Conservation (phyloP, 2,329 filamentous ascomycete species). For the Lasiodiplodia hormozganensis region DNA sequence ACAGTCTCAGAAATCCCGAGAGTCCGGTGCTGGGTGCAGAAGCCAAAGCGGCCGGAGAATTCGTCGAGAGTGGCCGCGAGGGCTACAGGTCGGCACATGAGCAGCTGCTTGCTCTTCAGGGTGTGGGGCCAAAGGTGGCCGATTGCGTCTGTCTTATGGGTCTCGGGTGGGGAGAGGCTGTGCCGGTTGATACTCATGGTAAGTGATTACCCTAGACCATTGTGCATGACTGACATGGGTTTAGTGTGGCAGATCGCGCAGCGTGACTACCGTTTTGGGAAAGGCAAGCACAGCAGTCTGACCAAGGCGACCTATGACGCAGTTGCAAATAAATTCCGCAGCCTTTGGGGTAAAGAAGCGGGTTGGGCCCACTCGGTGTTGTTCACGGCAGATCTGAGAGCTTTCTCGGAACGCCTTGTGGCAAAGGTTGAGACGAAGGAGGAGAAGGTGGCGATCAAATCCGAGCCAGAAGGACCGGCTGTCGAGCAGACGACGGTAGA, state of each 20-base stretch:
- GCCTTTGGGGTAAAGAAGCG: slow-evolving; percentile 89
- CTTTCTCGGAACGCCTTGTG: slow-evolving; percentile 75
- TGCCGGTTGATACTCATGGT: slow-evolving; percentile 93
- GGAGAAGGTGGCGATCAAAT: slow-evolving; percentile 41
- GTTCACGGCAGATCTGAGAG: slow-evolving; percentile 89
- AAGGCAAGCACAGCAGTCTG: slow-evolving; percentile 80
- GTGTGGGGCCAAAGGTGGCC: slow-evolving; percentile 94
- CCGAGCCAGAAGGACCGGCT: slow-evolving; percentile 26
- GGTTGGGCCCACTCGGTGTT: slow-evolving; percentile 98
- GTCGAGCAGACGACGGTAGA: slow-evolving; percentile 30
- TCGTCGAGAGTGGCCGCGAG: slow-evolving; percentile 59
- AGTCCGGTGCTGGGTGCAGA: slow-evolving; percentile 64
- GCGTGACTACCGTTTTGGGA: slow-evolving; percentile 91
- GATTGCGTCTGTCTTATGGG: slow-evolving; percentile 98
- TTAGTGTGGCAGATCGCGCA: slow-evolving; percentile 96
- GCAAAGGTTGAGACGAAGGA: slow-evolving; percentile 58
- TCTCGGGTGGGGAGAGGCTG: slow-evolving; percentile 91
- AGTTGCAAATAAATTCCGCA: slow-evolving; percentile 86
- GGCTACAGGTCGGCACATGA: slow-evolving; percentile 84
- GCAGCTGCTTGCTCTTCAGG: slow-evolving; percentile 77
- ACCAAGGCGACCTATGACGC: slow-evolving; percentile 90
- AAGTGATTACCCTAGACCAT: slow-evolving; percentile 32
- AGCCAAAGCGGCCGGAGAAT: slow-evolving; percentile 53
- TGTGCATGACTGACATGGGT: slow-evolving; percentile 11
- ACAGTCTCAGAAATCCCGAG: slow-evolving; percentile 78